Evolutionary conservation across 1,284 basidiomycete species (phyloP).

Genomic region (Sanghuangporus baumii): DNA sequence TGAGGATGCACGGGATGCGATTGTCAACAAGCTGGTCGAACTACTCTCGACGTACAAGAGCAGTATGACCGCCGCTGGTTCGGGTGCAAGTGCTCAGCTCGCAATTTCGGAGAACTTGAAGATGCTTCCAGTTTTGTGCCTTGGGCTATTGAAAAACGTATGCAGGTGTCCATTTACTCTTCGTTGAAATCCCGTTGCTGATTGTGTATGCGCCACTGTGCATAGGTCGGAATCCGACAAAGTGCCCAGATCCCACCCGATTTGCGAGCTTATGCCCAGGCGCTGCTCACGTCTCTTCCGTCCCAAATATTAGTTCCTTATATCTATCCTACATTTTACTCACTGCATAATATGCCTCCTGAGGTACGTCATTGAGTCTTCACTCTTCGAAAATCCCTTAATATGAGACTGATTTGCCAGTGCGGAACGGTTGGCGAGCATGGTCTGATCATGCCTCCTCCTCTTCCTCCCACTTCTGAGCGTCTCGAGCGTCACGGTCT

Average conservation of each 20-base stretch:
- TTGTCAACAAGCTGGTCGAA: slow-evolving; percentile 88
- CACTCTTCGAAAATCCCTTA: too few relatives aligned
- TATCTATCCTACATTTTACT: slow-evolving; percentile 93
- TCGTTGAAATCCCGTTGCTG: too few relatives aligned
- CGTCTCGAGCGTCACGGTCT: slow-evolving; percentile 92
- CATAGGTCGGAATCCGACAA: slow-evolving; percentile 86
- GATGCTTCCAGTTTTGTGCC: slow-evolving; percentile 85
- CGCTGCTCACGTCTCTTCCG: slow-evolving; percentile 87
- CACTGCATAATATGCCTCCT: slow-evolving; percentile 93
- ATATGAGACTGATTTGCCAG: too few relatives aligned
- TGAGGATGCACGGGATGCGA: slow-evolving; percentile 90
- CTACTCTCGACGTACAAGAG: slow-evolving; percentile 92
- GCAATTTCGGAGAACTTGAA: slow-evolving; percentile 91
- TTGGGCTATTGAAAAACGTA: slow-evolving; percentile 93
- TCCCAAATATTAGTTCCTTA: slow-evolving; percentile 90
- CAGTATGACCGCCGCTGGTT: slow-evolving; percentile 92
- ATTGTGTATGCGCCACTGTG: not conserved
- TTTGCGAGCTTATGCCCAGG: slow-evolving; percentile 92
- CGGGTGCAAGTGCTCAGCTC: slow-evolving; percentile 91
- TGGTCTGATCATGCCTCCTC: slow-evolving; percentile 78
- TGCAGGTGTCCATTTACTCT: too few relatives aligned
- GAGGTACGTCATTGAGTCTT: slow-evolving; percentile 50
- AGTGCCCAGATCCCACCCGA: slow-evolving; percentile 96
- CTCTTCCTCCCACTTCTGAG: slow-evolving; percentile 92
- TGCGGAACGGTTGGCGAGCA: slow-evolving; percentile 77